A percentile compares a stretch with the other conserved stretches of the same genome.
Conservation (phyloP, 129 eudicot species). For the Kitagawia praeruptora region DNA sequence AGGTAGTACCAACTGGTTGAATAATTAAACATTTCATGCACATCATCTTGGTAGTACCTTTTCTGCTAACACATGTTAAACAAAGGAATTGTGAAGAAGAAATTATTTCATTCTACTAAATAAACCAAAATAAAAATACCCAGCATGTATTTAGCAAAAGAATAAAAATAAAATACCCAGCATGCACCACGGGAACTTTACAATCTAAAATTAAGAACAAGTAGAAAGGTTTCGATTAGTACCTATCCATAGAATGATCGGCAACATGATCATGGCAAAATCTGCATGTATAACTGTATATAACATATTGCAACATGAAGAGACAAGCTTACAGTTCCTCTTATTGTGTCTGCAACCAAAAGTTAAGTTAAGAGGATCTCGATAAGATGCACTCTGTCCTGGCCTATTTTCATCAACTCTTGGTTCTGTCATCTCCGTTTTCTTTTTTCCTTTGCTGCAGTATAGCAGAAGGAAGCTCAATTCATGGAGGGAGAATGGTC, state of each 20-base stretch:
- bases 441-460: slow-evolving; percentile 34
- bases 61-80: slow-evolving; percentile 37
- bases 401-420: slow-evolving; percentile 32
- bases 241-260: no score
- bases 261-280: slow-evolving; percentile 59
- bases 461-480: slow-evolving; percentile 21
- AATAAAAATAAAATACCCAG: no score
- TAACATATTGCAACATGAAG: slow-evolving; percentile 80
- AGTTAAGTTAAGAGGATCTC: slow-evolving; percentile 39
- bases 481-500: no score
- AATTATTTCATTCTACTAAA: background rate
- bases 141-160: no score
- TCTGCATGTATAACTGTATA: no score
- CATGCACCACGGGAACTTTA: no score
- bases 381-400: slow-evolving; percentile 66
- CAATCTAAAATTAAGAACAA: no score
- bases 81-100: background rate
- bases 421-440: slow-evolving; percentile 24
- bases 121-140: background rate
- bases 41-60: slow-evolving; percentile 83
- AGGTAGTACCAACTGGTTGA: slow-evolving; percentile 63
- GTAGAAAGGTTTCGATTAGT: no score
- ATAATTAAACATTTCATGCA: slow-evolving; percentile 85
- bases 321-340: slow-evolving; percentile 77
- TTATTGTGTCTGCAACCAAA: slow-evolving; percentile 90